Conservation (phyloP, 2,329 filamentous ascomycete genomes). For the Pseudovirgaria hyperparasitica region DNA sequence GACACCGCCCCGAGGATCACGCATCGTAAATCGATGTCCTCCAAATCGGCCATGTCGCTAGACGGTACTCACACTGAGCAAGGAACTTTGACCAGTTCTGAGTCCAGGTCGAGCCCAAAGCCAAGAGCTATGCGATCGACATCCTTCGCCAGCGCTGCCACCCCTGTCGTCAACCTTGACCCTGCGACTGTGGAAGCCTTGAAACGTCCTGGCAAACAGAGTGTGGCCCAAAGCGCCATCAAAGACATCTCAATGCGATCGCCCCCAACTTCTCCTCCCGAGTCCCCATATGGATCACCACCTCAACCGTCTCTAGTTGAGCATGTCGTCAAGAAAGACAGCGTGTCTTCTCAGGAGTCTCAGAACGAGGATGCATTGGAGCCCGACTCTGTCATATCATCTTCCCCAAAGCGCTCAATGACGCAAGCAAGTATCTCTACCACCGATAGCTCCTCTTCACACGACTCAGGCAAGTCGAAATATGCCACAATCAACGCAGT, state of each 20-base stretch:
- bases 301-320: slow-evolving; percentile 6
- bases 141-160: slow-evolving; percentile 49
- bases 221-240: slow-evolving; percentile 52
- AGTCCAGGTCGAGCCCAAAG: slow-evolving; percentile 13
- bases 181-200: slow-evolving; percentile 50
- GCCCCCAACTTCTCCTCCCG: slow-evolving; percentile 39
- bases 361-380: slow-evolving; percentile 1
- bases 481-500: too few relatives aligned
- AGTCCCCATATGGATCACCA: slow-evolving; percentile 34
- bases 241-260: slow-evolving; percentile 54
- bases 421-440: neutral
- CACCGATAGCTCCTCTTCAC: too few relatives aligned
- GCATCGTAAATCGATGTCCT: slow-evolving; percentile 12
- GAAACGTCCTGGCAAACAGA: slow-evolving; percentile 36
- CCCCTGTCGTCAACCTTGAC: slow-evolving; percentile 56
- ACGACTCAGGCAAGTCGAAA: too few relatives aligned
- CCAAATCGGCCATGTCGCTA: slow-evolving; percentile 9
- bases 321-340: slow-evolving; percentile 2
- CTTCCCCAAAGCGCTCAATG: neutral
- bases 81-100: slow-evolving; percentile 14
- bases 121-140: slow-evolving; percentile 47
- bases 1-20: slow-evolving; percentile 10
- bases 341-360: slow-evolving; percentile 1
- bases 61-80: slow-evolving; percentile 7
- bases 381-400: neutral